Percentiles rank a stretch among this genome's conserved stretches.
Conservation (phyloP, 306 rosid genomes). For the Cucumis melo region DNA sequence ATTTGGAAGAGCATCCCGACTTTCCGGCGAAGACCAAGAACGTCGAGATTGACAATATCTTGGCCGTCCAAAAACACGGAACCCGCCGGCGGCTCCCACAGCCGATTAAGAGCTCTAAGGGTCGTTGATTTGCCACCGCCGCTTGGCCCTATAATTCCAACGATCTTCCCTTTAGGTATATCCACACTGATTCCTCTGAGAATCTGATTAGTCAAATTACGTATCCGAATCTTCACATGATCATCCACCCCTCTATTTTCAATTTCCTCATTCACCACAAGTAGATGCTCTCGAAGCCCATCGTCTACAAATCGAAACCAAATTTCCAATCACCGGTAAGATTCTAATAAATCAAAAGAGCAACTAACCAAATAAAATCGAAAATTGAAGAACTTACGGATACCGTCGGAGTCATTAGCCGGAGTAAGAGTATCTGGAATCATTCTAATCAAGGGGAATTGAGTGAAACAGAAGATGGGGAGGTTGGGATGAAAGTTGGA, state of each 20-base stretch:
- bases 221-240: constrained; percentile 34
- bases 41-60: constrained; percentile 51
- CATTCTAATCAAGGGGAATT: not conserved
- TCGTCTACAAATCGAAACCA: not conserved
- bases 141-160: constrained; percentile 87
- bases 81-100: constrained; percentile 72
- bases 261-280: constrained; percentile 20
- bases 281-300: constrained; percentile 27
- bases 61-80: constrained; percentile 55
- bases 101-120: constrained; percentile 65
- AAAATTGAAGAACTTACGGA: not conserved
- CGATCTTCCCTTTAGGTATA: constrained; percentile 46
- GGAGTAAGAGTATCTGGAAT: not conserved
- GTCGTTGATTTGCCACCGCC: constrained; percentile 90
- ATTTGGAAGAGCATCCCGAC: constrained; percentile 96
- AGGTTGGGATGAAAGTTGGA: not conserved
- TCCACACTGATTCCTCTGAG: constrained; percentile 46
- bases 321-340: not conserved
- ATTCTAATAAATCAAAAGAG: not conserved
- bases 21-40: constrained; percentile 71
- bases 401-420: not conserved
- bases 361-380: not conserved
- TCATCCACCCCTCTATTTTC: not conserved
- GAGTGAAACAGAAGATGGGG: not conserved
- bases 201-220: constrained; percentile 35